A percentile compares a stretch with the other conserved stretches of the same genome.
Conservation (phyloP, 2,329 filamentous ascomycete species). For the Chaetoscypha palmicola region DNA sequence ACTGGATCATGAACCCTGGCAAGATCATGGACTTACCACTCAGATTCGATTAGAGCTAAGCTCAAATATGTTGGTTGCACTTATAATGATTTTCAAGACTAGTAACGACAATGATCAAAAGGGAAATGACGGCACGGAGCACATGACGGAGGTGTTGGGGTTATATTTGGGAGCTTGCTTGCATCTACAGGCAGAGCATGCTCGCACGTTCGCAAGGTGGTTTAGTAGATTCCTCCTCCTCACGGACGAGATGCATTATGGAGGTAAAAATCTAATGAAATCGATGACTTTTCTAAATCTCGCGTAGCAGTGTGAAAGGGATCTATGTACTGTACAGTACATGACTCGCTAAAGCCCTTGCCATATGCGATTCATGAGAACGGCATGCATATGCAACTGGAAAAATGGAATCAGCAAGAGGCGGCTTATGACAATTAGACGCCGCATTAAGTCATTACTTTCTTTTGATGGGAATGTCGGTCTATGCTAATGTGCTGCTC, state of each 20-base stretch:
- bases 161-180: background rate
- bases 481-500: too few relatives aligned
- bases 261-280: background rate
- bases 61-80: background rate
- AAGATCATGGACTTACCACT: slow-evolving; percentile 72
- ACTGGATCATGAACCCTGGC: slow-evolving; percentile 86
- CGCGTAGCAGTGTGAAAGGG: background rate
- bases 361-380: background rate
- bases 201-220: background rate
- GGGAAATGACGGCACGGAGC: background rate
- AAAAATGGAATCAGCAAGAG: background rate
- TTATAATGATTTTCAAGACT: too few relatives aligned
- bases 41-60: background rate
- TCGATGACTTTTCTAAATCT: background rate
- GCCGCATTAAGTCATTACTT: background rate
- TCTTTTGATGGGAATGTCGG: background rate
- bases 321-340: background rate
- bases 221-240: slow-evolving; percentile 18
- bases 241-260: slow-evolving; percentile 14
- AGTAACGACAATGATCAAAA: background rate
- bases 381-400: background rate
- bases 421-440: background rate
- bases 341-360: background rate
- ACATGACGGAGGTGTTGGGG: background rate
- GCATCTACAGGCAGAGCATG: background rate